Conservation (phyloP, 371 early-diverging fungal genomes). For the Mortierella polycephala region DNA sequence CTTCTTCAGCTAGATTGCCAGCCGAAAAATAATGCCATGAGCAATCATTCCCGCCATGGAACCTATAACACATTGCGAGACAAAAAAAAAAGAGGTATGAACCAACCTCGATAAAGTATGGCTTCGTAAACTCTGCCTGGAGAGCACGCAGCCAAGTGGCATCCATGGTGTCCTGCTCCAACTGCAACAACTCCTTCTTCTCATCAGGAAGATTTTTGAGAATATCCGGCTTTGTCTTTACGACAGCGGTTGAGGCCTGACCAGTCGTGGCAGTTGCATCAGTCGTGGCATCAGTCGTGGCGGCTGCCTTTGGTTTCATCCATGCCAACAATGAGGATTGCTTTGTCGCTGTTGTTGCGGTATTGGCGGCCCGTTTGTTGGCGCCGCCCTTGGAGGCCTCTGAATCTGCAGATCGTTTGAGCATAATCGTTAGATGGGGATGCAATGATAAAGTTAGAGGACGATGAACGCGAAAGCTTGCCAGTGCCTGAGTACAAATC, state of each 20-base stretch:
- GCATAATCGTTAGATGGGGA: background rate
- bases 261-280: background rate
- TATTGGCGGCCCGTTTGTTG: slow-evolving; percentile 16
- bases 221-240: slow-evolving; percentile 34
- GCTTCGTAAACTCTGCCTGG: slow-evolving; percentile 74
- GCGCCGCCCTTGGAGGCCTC: slow-evolving; percentile 13
- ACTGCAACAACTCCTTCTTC: slow-evolving; percentile 63
- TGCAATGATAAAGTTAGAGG: background rate
- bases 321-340: slow-evolving; percentile 42
- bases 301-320: slow-evolving; percentile 30
- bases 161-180: slow-evolving; percentile 80
- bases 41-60: background rate
- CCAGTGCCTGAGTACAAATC: background rate
- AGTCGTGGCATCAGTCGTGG: background rate
- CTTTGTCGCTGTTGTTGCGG: slow-evolving; percentile 2
- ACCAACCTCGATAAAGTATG: slow-evolving; percentile 78
- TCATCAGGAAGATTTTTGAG: slow-evolving; percentile 54
- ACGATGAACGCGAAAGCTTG: background rate
- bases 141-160: slow-evolving; percentile 83
- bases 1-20: slow-evolving; percentile 68
- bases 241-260: background rate
- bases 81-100: background rate
- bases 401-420: slow-evolving; percentile 35
- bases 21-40: background rate
- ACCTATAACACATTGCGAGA: background rate